Conservation (phyloP, 192 early-diverging fungal genomes). For the Nowakowskiella sp. region DNA sequence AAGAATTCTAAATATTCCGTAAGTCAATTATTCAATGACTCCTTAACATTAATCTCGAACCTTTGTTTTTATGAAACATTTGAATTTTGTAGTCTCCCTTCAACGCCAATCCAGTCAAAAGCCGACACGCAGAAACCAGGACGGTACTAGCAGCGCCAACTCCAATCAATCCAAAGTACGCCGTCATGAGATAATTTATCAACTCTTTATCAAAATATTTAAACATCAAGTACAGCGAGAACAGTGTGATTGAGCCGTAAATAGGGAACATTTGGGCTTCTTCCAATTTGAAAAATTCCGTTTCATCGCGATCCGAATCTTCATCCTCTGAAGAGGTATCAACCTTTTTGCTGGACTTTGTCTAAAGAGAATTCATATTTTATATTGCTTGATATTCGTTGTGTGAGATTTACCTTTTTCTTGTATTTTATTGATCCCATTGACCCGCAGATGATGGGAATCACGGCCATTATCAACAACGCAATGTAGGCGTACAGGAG, state of each 20-base stretch:
- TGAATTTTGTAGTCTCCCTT: constrained; percentile 63
- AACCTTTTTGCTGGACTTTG: constrained; percentile 13
- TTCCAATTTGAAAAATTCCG: constrained; percentile 70
- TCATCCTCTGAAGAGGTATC: constrained; percentile 61
- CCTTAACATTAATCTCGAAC: constrained; percentile 27
- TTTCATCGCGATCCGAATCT: constrained; percentile 53
- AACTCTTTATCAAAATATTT: constrained; percentile 77
- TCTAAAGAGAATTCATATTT: not conserved
- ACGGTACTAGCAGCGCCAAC: constrained; percentile 64
- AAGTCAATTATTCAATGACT: not conserved
- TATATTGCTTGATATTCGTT: constrained; percentile 2
- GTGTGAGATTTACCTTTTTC: constrained; percentile 7
- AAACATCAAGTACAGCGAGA: constrained; percentile 81
- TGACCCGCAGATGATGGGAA: constrained; percentile 83
- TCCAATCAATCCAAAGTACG: constrained; percentile 76
- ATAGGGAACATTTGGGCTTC: constrained; percentile 93
- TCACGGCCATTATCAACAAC: constrained; percentile 73
- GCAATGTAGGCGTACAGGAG: constrained; percentile 77
- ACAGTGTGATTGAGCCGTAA: constrained; percentile 73
- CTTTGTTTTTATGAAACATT: constrained; percentile 58
- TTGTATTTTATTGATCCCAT: constrained; percentile 43
- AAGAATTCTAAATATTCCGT: constrained; percentile 17
- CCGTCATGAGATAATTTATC: constrained; percentile 73
- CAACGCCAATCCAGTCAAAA: constrained; percentile 48
- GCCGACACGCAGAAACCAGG: constrained; percentile 41